Evolutionary conservation across 768 basidiomycete genomes (phyloP).

Genomic region (Psilocybe tampanensis): DNA sequence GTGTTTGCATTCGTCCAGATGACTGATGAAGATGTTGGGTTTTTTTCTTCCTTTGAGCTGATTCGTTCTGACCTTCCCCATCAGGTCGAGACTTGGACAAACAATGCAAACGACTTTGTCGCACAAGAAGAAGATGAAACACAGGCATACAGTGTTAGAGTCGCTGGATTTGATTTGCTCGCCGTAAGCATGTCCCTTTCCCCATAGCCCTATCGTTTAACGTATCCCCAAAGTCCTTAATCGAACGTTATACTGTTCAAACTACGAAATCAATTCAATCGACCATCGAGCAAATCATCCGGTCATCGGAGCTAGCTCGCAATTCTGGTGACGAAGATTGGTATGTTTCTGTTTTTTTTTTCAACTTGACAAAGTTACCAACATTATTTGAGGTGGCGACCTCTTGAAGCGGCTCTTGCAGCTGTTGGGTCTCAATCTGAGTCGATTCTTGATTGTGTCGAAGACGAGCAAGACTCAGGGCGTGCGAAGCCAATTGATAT

Average conservation of each 20-base stretch:
- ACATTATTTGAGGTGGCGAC: slow-evolving; percentile 75
- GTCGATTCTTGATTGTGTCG: slow-evolving; percentile 71
- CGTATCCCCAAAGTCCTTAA: slow-evolving; percentile 46
- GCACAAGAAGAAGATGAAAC: slow-evolving; percentile 95
- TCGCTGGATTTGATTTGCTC: slow-evolving; percentile 84
- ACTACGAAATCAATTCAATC: slow-evolving; percentile 57
- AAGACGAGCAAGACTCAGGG: slow-evolving; percentile 72
- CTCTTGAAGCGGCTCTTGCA: slow-evolving; percentile 83
- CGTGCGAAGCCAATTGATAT: slow-evolving; percentile 74
- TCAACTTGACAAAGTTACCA: neutral
- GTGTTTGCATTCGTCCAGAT: slow-evolving; percentile 82
- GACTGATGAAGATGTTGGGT: slow-evolving; percentile 83
- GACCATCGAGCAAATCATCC: slow-evolving; percentile 56
- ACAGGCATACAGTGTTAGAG: slow-evolving; percentile 77
- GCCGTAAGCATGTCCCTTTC: slow-evolving; percentile 45
- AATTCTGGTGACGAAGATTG: slow-evolving; percentile 63
- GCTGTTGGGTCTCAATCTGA: slow-evolving; percentile 82
- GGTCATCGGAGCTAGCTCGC: slow-evolving; percentile 55
- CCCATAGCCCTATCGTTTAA: neutral
- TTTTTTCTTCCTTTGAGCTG: neutral
- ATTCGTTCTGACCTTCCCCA: neutral
- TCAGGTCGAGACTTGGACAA: slow-evolving; percentile 92
- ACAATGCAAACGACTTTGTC: slow-evolving; percentile 89
- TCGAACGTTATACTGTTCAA: slow-evolving; percentile 54
- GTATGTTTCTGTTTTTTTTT: slow-evolving; percentile 35